Percentiles rank a stretch among this genome's conserved stretches.
These are phyloP conservation scores for Dictyostelium firmibasis DNA, from an alignment of 78 protist genomes.

Conservation along the genomic window DNA sequence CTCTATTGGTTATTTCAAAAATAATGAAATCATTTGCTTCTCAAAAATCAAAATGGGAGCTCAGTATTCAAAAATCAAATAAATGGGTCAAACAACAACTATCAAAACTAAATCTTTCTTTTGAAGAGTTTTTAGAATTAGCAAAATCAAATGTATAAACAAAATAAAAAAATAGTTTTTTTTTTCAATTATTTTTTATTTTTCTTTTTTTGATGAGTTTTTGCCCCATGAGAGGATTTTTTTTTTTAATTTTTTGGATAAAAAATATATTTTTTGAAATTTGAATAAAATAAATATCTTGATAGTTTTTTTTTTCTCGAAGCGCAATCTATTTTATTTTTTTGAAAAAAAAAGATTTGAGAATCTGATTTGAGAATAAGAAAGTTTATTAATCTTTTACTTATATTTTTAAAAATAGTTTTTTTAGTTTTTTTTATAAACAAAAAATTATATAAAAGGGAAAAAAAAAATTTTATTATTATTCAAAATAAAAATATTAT, in stretches of 20 bases:
- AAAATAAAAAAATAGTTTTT: not conserved
- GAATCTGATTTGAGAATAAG: not conserved
- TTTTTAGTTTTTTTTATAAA: too few relatives aligned
- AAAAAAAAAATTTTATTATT: too few relatives aligned
- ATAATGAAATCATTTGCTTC: not conserved
- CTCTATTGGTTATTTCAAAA: slow-evolving; percentile 28
- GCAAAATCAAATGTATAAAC: not conserved
- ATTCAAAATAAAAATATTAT: too few relatives aligned
- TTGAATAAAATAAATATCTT: too few relatives aligned
- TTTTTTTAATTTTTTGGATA: too few relatives aligned
- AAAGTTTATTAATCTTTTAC: not conserved
- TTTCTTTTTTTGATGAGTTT: too few relatives aligned
- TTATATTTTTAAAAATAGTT: too few relatives aligned
- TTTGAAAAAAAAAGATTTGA: not conserved
- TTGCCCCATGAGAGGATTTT: too few relatives aligned
- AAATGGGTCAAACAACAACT: slow-evolving; percentile 43
- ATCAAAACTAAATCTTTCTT: not conserved
- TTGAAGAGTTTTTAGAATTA: not conserved
- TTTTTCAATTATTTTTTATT: too few relatives aligned
- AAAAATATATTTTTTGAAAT: too few relatives aligned
- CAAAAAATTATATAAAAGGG: too few relatives aligned
- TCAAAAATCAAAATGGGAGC: slow-evolving; percentile 34
- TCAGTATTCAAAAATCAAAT: slow-evolving; percentile 9
- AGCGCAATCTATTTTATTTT: not conserved
- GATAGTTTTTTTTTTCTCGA: not conserved